Base-by-base conservation (phyloP, 208 protist genomes). In the Crithidia bombi region DNA sequence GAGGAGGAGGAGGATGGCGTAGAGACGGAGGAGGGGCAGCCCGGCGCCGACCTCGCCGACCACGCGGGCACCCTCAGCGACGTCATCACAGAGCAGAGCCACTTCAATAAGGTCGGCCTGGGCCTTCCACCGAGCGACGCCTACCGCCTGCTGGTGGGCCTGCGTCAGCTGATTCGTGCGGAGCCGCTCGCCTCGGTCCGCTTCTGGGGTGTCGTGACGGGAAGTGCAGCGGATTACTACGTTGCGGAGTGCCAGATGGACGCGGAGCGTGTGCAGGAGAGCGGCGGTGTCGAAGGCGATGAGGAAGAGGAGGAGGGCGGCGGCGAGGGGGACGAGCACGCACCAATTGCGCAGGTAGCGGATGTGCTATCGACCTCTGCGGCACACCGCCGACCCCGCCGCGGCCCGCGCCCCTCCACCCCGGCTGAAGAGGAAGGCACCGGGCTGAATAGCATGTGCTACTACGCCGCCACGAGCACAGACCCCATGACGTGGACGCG, bases 131-230 rank as follows among this genome's bases (percentile, higher is more conserved):
- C 76, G 35, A 83, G 87, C 68, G 96, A 97, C 65, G 78, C 83
- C 25, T 95, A 92, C 64, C 89, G 92, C 30, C 57, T 98, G 15
- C 68, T 92, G 26, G 83, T 98, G 9, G 87, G 91, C 10, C 88
- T 98, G 76, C 95, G 92, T 68, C 68, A 85, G 55, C 85, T 98
- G 30, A 74, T 95, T 46, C 81, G 86, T 23, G 58, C 75, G 14
- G 83, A 97, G 80, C 93, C 92, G 51, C 85, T 98, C 17, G 73
- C 89, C 28, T 82, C 65, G 9, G 91, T 82, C 55, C 89, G 92
- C 30, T 92, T 97, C 69, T 98, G 89, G 85, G 93, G 93, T 26
- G 94, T 96, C 59, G 77, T 98, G 54, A 73, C 85, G 28, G 92
- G 93, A 44, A 87, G 67, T 36, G 33, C 54, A 21, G 56, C 66